Percentiles rank a stretch among this genome's conserved stretches.
These are phyloP conservation scores for Mycena latifolia DNA, from an alignment of 768 basidiomycete genomes.

Conservation along the genomic window DNA sequence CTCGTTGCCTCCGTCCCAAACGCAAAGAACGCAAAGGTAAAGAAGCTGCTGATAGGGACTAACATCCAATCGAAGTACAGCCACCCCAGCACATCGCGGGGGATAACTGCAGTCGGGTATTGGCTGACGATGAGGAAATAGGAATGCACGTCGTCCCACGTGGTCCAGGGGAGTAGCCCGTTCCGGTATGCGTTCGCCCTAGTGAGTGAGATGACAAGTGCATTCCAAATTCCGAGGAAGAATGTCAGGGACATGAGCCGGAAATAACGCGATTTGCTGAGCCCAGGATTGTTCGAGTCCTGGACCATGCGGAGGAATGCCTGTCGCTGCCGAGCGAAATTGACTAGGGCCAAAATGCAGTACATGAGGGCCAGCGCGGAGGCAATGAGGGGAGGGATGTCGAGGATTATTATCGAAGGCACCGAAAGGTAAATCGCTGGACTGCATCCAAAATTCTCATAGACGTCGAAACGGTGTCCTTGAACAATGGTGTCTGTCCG, in stretches of 20 bases:
- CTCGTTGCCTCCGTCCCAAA: constrained; percentile 2
- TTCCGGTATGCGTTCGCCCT: not conserved
- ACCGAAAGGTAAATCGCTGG: constrained; percentile 14
- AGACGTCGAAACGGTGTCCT: constrained; percentile 17
- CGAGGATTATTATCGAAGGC: constrained; percentile 4
- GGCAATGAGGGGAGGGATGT: constrained; percentile 9
- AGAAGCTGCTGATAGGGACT: too few relatives aligned
- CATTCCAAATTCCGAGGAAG: constrained; percentile 12
- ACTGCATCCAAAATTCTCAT: too few relatives aligned
- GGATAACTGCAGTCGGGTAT: not conserved
- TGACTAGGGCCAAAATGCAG: constrained; percentile 1
- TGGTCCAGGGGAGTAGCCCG: too few relatives aligned
- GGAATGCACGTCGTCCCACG: constrained; percentile 16
- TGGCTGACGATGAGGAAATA: constrained; percentile 7
- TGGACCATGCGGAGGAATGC: not conserved
- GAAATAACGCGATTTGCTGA: not conserved
- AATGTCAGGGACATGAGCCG: constrained; percentile 4
- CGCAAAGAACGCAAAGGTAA: too few relatives aligned
- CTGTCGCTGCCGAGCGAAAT: constrained; percentile 3
- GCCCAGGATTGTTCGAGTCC: not conserved
- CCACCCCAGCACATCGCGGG: not conserved
- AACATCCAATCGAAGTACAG: constrained; percentile 11
- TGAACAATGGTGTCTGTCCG: constrained; percentile 13
- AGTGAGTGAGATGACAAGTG: not conserved
- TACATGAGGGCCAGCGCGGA: not conserved